Evolutionary conservation across 768 basidiomycete genomes (phyloP), one percentile per base, ranked within the genome.

Genomic region (Chiua virens): DNA sequence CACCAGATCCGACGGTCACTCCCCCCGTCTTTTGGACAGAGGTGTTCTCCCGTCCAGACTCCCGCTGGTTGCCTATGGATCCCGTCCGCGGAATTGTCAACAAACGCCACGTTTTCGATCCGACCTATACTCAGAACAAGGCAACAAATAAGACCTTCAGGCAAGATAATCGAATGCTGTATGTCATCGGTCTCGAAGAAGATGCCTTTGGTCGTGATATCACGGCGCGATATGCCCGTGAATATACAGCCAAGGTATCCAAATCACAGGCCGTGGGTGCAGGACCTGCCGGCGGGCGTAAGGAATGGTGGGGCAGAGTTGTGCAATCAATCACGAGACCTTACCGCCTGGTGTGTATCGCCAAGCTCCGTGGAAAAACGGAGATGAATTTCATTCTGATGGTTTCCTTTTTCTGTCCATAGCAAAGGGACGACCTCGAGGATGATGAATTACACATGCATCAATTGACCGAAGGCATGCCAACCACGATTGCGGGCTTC

Each of bases 11-110:
- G 45, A 73, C 71, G 34, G 76, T 56, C 46, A 84, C 83, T 10
- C 86, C 92, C 4, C 95, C 96, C 1, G 86, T 94, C 4, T 92
- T 94, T 68, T 99, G 97, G 97, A 91, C 89, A 1, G 97, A 99
- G 69, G 91, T 97, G 1, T 99, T 94, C 71, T 95, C 92, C 8
- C 85, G 91, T 20, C 84, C 94, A 8, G 93, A 97, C 71, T 82
- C 79, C 14, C 83, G 86, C 32, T 99, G 97, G 97, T 72, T 98
- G 14, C 86, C 94, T 0, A 86, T 98, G 35, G 97, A 99, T 70
- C 92, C 93, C 8, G 79, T 92, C 30, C 85, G 91, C 15, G 81
- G 76, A 22, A 77, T 85, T 47, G 85, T 94, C 53, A 89, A 94
- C 64, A 89, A 89, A 58, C 81, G 86, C 51, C 84, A 85, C 50